Evolutionary conservation across 805 yeast species (phyloP).

Genomic region (Maudiozyma saulgeensis): DNA sequence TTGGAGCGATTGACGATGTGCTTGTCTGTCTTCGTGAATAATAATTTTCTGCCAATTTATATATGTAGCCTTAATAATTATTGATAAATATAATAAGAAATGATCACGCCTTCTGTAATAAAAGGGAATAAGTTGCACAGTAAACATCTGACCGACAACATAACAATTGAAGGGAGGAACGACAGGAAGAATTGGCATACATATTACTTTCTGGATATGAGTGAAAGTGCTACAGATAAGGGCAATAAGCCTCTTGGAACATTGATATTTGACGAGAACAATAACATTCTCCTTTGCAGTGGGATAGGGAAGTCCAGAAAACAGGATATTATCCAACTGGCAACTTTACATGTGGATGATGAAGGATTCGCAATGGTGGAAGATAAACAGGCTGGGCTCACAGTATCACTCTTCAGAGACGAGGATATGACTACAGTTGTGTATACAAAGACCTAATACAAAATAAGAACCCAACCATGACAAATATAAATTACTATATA

Average conservation of each 20-base stretch:
- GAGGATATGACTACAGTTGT: constrained; percentile 22
- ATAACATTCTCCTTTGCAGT: constrained; percentile 22
- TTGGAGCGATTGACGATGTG: background rate
- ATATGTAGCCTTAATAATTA: too few relatives aligned
- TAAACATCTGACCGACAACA: too few relatives aligned
- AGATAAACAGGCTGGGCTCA: constrained; percentile 5
- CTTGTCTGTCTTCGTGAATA: background rate
- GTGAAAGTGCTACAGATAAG: background rate
- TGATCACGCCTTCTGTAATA: too few relatives aligned
- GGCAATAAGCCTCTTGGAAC: constrained; percentile 14
- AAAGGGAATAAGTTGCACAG: too few relatives aligned
- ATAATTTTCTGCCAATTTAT: background rate
- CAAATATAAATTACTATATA: background rate
- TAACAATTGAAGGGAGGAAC: too few relatives aligned
- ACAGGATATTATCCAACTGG: constrained; percentile 18
- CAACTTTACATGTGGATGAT: constrained; percentile 15
- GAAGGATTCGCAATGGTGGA: constrained; percentile 22
- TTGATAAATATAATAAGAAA: too few relatives aligned
- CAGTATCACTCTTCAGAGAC: constrained; percentile 20
- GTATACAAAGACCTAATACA: constrained; percentile 10
- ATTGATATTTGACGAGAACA: constrained; percentile 25
- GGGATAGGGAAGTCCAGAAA: constrained; percentile 25
- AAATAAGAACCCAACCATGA: background rate
- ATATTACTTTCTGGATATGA: background rate
- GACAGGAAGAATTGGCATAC: too few relatives aligned